Base-by-base conservation (phyloP, 257 asterid genomes). In the Haberlea rhodopensis region DNA sequence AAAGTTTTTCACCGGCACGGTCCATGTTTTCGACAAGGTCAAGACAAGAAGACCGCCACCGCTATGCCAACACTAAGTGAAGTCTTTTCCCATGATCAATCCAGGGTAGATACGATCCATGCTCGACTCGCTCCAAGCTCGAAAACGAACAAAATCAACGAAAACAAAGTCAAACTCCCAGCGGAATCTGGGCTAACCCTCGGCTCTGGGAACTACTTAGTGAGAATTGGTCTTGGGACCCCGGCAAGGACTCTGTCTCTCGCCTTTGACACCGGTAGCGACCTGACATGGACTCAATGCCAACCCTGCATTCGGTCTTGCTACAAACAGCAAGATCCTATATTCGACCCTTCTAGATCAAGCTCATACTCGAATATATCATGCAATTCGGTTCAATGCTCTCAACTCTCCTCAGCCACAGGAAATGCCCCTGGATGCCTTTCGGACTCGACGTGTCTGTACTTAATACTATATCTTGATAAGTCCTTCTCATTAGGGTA, bases 231-330 rank as follows among this genome's bases (percentile, higher is more conserved):
- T 54, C 81, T 91, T 3, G 96, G 97, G 13, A 81, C 85, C 6
- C 96, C 96, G 0, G 18, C 27, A 19, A 79, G 72, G 24, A 24
- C 64, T 32, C 62, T 84, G 1, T 65, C 85, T 0, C 74, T 91
- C n/a, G 31, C 78, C 9, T 80, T 91, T 18, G 96, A 88, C 70
- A 91, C 96, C 0, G 96, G 96, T 3, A 86, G 95, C 13, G 89
- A 80, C 69, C 68, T 91, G 0, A 84, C 98, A 5, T 91, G 98
- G 98, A 88, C 96, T 1, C 96, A 88, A 8, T 91, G 98, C 28
- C 53, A 77, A 16, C 98, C 96, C 0, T 91, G 96, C 27, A 73
- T 5, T 0, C 34, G 56, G 5, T 54, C 66, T 1, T 91, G 97
- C 72, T 86, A 86, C 68, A 3, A 57, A 10, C 97, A 90, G 28